phyloP scores from a whole-genome alignment of 2,329 filamentous ascomycete species.

The Xylariaceae sp. region DNA sequence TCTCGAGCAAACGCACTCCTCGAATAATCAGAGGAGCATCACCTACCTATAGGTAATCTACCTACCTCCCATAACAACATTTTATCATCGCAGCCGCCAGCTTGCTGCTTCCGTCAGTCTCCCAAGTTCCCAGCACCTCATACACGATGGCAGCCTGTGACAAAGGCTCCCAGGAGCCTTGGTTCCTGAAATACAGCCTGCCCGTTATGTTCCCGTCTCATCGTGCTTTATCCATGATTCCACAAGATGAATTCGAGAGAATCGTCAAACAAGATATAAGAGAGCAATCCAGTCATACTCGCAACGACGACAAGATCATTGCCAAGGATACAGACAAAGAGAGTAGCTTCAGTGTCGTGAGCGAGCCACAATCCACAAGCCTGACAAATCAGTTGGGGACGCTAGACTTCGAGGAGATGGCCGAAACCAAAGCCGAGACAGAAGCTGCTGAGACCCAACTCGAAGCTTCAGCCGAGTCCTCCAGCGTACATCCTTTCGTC shows the following conservation, averaged over 20 bases:
- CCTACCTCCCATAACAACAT: background rate
- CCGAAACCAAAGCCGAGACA: background rate
- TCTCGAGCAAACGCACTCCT: background rate
- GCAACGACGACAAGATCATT: background rate
- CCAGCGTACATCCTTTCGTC: slow-evolving; percentile 38
- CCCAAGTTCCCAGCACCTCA: background rate
- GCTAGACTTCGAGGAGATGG: background rate
- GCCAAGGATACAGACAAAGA: background rate
- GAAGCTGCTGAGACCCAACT: background rate
- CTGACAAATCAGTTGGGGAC: background rate
- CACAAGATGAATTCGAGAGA: slow-evolving; percentile 12
- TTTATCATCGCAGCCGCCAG: background rate
- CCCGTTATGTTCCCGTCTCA: slow-evolving; percentile 16
- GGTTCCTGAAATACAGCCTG: slow-evolving; percentile 16
- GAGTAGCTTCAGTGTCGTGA: background rate
- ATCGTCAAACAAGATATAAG: slow-evolving; percentile 8
- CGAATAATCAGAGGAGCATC: too few relatives aligned
- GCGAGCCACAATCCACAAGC: background rate
- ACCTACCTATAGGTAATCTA: background rate
- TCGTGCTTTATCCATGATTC: slow-evolving; percentile 12
- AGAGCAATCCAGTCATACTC: background rate
- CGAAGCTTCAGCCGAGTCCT: background rate
- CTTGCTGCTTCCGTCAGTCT: background rate
- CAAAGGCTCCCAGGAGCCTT: slow-evolving; percentile 12
- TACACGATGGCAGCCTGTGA: slow-evolving; percentile 4